These are phyloP conservation scores for Phenoliferia sp. DNA, from an alignment of 1,284 basidiomycete genomes.

Conservation along the genomic window DNA sequence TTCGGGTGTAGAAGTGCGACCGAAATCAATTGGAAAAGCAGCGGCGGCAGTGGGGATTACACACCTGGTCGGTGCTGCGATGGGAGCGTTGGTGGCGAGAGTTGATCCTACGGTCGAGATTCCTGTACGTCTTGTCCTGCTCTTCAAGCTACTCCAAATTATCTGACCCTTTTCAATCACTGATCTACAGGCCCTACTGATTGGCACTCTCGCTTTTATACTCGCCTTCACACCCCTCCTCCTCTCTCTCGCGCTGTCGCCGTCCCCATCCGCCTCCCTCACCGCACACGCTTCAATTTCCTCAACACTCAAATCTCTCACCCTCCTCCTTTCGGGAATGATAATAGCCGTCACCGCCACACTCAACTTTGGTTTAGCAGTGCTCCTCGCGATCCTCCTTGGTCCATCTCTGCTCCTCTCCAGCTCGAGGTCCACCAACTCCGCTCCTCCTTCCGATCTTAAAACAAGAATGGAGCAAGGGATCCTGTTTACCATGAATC, in stretches of 20 bases:
- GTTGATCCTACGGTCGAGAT: constrained; percentile 16
- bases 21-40: constrained; percentile 49
- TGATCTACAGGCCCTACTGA: constrained; percentile 2
- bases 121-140: constrained; percentile 48
- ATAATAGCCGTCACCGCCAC: constrained; percentile 77
- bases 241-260: constrained; percentile 30
- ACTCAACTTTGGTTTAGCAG: constrained; percentile 54
- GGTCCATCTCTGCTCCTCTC: constrained; percentile 15
- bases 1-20: constrained; percentile 30
- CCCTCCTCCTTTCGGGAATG: constrained; percentile 71
- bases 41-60: constrained; percentile 51
- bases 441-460: too few relatives aligned
- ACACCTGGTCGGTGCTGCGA: constrained; percentile 25
- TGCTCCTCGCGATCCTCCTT: constrained; percentile 31
- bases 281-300: constrained; percentile 37
- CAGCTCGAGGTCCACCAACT: constrained; percentile 3
- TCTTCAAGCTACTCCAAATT: constrained; percentile 46
- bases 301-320: constrained; percentile 57
- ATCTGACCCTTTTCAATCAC: constrained; percentile 6
- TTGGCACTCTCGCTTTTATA: neutral
- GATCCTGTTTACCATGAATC: neutral
- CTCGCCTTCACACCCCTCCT: constrained; percentile 30
- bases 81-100: constrained; percentile 12
- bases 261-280: neutral
- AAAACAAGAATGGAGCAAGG: constrained; percentile 8